Evolutionary conservation across 2,329 filamentous ascomycete species (phyloP), one percentile per base, ranked within the genome.

Genomic region (Geoglossum cookeanum): DNA sequence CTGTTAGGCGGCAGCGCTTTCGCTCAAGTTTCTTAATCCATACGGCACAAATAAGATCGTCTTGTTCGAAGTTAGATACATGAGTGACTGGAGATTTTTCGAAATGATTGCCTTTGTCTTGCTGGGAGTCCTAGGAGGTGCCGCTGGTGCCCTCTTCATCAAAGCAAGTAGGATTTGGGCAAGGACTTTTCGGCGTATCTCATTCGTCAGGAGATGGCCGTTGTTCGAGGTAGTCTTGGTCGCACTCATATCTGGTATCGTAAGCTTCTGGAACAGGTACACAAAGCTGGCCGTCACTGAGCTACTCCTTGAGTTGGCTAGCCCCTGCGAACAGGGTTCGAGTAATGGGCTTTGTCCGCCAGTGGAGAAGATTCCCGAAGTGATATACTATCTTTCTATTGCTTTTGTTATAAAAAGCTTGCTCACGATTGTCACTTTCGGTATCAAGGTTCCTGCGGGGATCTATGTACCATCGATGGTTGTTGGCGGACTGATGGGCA

Each of bases 391-490:
- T 58, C 74, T 98, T 0, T 72, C 84, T 11, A 69, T 83, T 17
- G 91, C 91, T 0, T 92, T 97, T 62, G 71, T 96, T 30, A 84
- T 97, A 72, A 98, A 98, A 68, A 85, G 87, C 0, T 75, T 91
- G 51, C 71, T 98, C 47, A 97, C 92, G 0, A 83, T 85, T 51
- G 83, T 96, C 62, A 95, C 91, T 0, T 97, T 97, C 70, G 91
- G 91, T 30, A 90, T 96, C 66, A 97, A 97, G 75, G 83, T 97
- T 0, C 92, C 92, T 8, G 89, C 91, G 0, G 92, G 92, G 61
- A 96, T 98, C 63, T 98, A 98, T 64, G 90, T 98, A 1, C 92
- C 92, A 2, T 96, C 91, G 64, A 98, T 98, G 92, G 92, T 97
- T 32, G 88, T 97, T 17, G 92, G 92, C 61, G 92, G 92, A 65